Percentiles rank a stretch among this genome's conserved stretches.
Conservation (phyloP, 768 basidiomycete species). For the Inosperma sp. region DNA sequence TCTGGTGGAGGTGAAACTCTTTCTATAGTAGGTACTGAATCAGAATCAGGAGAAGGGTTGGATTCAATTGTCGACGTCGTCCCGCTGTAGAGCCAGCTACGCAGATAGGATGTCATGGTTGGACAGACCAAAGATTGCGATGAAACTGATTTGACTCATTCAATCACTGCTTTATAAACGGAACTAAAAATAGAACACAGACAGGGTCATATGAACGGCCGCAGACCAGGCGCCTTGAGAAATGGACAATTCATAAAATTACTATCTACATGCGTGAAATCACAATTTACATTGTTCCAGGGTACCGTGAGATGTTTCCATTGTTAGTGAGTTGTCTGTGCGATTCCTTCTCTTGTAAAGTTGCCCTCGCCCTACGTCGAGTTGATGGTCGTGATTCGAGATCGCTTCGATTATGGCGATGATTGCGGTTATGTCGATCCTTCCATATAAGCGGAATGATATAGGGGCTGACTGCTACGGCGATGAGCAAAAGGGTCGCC, state of each 20-base stretch:
- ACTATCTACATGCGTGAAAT: too few species aligned
- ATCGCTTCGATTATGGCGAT: not conserved
- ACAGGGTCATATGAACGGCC: too few species aligned
- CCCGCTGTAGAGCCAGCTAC: conserved; percentile 49
- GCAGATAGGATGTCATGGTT: conserved; percentile 56
- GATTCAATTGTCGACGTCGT: conserved; percentile 23
- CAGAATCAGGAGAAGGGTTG: conserved; percentile 15
- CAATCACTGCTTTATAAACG: too few species aligned
- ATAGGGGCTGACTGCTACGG: conserved; percentile 19
- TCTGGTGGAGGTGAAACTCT: conserved; percentile 39
- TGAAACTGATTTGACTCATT: too few species aligned
- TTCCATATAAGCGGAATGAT: conserved; percentile 16
- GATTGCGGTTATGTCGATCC: conserved; percentile 3
- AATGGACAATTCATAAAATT: too few species aligned
- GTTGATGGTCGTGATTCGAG: conserved; percentile 2
- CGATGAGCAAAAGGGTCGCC: conserved; percentile 27
- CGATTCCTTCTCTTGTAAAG: not conserved
- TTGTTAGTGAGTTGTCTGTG: too few species aligned
- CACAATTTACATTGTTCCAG: too few species aligned
- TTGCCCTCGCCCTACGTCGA: conserved; percentile 6
- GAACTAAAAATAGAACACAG: too few species aligned
- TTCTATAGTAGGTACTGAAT: conserved; percentile 34
- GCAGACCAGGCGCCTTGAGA: too few species aligned
- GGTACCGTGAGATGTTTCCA: too few species aligned
- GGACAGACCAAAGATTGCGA: conserved; percentile 9